Evolutionary conservation across 1,139 yeast species (phyloP).

Genomic region (Blastobotrys elegans): DNA sequence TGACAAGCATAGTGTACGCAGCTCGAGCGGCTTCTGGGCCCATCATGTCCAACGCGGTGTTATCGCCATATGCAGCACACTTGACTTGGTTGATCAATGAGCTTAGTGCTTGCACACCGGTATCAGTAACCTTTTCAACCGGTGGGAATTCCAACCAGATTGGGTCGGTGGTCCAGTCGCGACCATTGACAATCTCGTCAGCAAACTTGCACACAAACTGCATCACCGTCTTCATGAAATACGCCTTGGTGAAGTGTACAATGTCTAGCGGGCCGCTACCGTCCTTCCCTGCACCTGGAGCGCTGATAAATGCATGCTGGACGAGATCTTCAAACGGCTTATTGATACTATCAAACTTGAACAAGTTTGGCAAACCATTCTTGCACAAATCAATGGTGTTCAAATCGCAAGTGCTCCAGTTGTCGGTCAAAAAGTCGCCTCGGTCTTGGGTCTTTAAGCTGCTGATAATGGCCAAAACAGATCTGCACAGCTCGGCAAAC

Average conservation of each 20-base stretch:
- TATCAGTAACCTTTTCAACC: conserved; percentile 7
- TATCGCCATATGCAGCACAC: background rate
- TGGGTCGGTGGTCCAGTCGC: conserved; percentile 22
- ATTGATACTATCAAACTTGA: background rate
- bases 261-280: conserved; percentile 16
- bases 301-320: conserved; percentile 22
- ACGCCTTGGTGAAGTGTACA: conserved; percentile 21
- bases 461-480: conserved; percentile 9
- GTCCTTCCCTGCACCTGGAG: conserved; percentile 23
- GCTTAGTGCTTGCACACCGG: background rate
- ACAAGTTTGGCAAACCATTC: background rate
- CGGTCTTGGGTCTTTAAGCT: background rate
- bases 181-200: conserved; percentile 14
- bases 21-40: background rate
- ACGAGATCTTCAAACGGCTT: conserved; percentile 23
- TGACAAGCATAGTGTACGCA: conserved; percentile 41
- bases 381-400: background rate
- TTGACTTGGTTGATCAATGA: background rate
- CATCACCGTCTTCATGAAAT: conserved; percentile 13
- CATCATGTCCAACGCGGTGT: background rate
- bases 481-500: conserved; percentile 32
- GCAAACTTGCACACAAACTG: background rate
- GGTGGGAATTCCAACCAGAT: conserved; percentile 22
- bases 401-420: background rate
- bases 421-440: background rate